phyloP scores from a whole-genome alignment of 257 asterid species.

The Fraxinus pennsylvanica region DNA sequence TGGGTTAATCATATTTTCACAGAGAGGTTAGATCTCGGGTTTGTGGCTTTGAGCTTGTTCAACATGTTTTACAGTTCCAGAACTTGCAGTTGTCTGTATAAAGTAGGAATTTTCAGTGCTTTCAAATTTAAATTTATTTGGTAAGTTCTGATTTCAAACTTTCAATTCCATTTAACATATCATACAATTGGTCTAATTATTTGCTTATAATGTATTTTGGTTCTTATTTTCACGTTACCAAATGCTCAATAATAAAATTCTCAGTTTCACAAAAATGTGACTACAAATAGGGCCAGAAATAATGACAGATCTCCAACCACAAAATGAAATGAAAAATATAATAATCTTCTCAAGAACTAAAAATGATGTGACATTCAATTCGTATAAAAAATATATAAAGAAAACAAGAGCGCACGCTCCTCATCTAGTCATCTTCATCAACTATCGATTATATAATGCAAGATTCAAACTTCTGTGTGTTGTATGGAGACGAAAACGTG shows the following conservation, averaged over 20 bases:
- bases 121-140: neutral
- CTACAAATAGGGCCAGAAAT: neutral
- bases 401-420: constrained; percentile 36
- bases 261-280: neutral
- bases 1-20: neutral
- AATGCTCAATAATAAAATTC: neutral
- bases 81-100: neutral
- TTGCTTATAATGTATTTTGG: neutral
- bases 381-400: constrained; percentile 42
- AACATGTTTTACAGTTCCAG: neutral
- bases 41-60: neutral
- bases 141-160: neutral
- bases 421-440: constrained; percentile 18
- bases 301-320: neutral
- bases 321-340: constrained; percentile 20
- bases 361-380: constrained; percentile 28
- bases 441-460: neutral
- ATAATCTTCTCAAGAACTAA: constrained; percentile 17
- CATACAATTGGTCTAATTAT: neutral
- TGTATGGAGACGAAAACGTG: neutral
- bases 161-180: neutral
- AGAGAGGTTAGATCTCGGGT: neutral
- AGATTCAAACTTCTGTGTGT: neutral
- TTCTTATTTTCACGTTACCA: neutral
- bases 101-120: neutral